These are phyloP conservation scores for Macaranga tanarius DNA, from an alignment of 441 rosid species.

Conservation along the genomic window DNA sequence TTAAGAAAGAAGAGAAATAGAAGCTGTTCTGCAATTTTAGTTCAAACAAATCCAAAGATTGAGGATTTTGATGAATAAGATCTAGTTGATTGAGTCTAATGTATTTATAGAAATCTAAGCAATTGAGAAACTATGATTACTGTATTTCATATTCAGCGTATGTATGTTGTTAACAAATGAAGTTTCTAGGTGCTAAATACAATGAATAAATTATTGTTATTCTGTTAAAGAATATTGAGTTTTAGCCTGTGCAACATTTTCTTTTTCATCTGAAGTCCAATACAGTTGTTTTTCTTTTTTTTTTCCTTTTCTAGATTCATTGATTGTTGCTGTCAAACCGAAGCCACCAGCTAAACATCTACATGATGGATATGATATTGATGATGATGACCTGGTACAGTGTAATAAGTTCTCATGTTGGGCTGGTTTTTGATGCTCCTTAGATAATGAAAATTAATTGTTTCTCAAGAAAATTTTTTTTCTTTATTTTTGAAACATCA, in stretches of 20 bases:
- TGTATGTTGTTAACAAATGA: background rate
- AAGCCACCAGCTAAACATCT: slow-evolving; percentile 62
- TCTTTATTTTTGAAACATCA: slow-evolving; percentile 29
- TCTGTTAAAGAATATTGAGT: background rate
- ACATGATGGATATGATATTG: slow-evolving; percentile 37
- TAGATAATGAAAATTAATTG: background rate
- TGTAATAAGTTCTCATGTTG: slow-evolving; percentile 13
- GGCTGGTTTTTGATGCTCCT: slow-evolving; percentile 16
- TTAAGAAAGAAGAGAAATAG: no score
- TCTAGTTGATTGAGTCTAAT: background rate
- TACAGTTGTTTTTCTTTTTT: slow-evolving; percentile 1
- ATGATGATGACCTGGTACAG: slow-evolving; percentile 67
- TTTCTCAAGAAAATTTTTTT: background rate
- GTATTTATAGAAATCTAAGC: background rate
- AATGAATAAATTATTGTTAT: background rate
- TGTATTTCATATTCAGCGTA: background rate
- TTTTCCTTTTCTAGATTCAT: slow-evolving; percentile 45
- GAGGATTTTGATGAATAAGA: background rate
- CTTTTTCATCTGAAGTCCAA: slow-evolving; percentile 7
- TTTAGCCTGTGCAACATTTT: background rate
- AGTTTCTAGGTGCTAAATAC: background rate
- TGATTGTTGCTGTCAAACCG: slow-evolving; percentile 75
- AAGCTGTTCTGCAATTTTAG: background rate
- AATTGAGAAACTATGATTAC: background rate
- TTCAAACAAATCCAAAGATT: background rate